phyloP scores from a whole-genome alignment of 1,139 yeast genomes.

The Yamadazyma spencermartinsiae region DNA sequence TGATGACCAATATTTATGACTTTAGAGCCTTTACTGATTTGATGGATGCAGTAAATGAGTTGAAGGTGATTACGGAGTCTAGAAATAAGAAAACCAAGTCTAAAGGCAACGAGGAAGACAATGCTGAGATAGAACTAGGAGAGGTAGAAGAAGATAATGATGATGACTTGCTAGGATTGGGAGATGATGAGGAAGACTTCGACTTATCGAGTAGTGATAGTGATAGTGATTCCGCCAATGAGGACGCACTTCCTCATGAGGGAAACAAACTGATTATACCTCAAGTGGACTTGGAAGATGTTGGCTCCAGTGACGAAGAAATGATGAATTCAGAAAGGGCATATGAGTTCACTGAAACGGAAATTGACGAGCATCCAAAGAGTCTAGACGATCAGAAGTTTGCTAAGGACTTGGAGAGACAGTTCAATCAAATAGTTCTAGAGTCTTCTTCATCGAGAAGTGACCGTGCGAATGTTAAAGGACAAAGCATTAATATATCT shows the following conservation, averaged over 20 bases:
- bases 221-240: conserved; percentile 7
- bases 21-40: conserved; percentile 33
- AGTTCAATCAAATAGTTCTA: conserved; percentile 48
- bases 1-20: neutral
- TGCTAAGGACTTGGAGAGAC: conserved; percentile 54
- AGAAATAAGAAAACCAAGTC: conserved; percentile 19
- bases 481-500: conserved; percentile 9
- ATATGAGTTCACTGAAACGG: conserved; percentile 12
- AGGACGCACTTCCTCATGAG: neutral
- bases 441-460: conserved; percentile 37
- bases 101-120: conserved; percentile 20
- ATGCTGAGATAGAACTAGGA: conserved; percentile 17
- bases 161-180: conserved; percentile 4
- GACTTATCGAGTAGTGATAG: conserved; percentile 5
- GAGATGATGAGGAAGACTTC: conserved; percentile 4
- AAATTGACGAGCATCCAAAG: conserved; percentile 10
- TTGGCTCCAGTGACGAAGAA: conserved; percentile 8
- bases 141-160: conserved; percentile 16
- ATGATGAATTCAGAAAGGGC: conserved; percentile 2
- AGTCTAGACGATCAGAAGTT: conserved; percentile 30
- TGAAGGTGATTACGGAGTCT: conserved; percentile 30
- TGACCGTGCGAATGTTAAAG: conserved; percentile 17
- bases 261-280: too few relatives aligned
- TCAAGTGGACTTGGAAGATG: conserved; percentile 2
- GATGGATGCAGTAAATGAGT: conserved; percentile 39